Evolutionary conservation across 2,329 filamentous ascomycete species (phyloP).

Genomic region (Colletotrichum sp.): DNA sequence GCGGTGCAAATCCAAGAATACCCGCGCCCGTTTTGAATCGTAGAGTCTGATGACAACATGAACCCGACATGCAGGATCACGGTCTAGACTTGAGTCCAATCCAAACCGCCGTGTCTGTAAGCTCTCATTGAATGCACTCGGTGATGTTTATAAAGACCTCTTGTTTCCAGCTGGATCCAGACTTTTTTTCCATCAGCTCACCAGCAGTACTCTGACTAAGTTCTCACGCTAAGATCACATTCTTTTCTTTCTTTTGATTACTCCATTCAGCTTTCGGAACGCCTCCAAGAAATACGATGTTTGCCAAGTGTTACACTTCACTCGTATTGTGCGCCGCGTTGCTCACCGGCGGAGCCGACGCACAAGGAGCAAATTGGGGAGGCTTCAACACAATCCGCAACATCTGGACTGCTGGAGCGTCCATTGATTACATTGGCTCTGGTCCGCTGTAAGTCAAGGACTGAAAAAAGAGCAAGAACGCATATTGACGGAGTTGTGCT

Average conservation of each 20-base stretch:
- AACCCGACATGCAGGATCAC: neutral
- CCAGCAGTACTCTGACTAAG: neutral
- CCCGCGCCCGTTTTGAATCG: neutral
- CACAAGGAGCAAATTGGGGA: neutral
- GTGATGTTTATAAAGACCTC: neutral
- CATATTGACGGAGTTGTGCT: neutral
- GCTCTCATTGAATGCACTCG: neutral
- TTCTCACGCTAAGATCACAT: neutral
- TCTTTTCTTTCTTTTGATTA: too few relatives aligned
- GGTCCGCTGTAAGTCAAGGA: neutral
- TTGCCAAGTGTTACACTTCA: neutral
- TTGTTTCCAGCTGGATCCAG: neutral
- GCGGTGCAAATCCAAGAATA: neutral
- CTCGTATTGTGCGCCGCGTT: neutral
- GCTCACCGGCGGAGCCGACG: neutral
- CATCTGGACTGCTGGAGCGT: neutral
- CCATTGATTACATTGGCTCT: neutral
- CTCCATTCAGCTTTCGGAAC: neutral
- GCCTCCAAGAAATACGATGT: neutral
- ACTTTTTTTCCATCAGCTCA: neutral
- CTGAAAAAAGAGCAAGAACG: rapidly evolving
- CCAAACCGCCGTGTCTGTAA: rapidly evolving
- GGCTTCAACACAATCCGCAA: neutral
- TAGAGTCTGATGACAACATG: neutral
- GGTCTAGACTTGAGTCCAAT: neutral